Conservation (phyloP, 495 filamentous ascomycete genomes). For the Parathielavia appendiculata region DNA sequence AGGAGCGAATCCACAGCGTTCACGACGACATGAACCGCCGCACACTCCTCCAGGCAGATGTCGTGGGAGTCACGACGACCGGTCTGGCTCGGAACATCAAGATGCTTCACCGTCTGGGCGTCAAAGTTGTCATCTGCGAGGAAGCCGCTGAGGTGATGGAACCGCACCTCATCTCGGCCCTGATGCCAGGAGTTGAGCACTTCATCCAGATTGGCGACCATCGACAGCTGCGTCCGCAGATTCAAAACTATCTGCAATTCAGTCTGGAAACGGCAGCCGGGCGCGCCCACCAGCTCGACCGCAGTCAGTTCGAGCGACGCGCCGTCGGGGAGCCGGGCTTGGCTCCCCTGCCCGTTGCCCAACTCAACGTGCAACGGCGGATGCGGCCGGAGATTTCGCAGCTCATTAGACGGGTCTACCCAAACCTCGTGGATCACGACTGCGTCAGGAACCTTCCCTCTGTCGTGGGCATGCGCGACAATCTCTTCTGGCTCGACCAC, state of each 20-base stretch:
- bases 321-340: conserved; percentile 21
- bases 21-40: conserved; percentile 48
- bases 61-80: conserved; percentile 74
- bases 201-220: conserved; percentile 75
- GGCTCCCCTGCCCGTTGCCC: conserved; percentile 32
- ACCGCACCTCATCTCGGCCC: conserved; percentile 59
- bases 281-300: conserved; percentile 22
- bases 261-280: conserved; percentile 24
- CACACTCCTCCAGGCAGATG: conserved; percentile 48
- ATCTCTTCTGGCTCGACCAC: conserved; percentile 75
- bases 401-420: conserved; percentile 62
- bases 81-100: conserved; percentile 63
- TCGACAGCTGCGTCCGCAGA: conserved; percentile 58
- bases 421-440: conserved; percentile 53
- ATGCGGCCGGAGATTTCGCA: conserved; percentile 61
- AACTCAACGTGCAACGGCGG: conserved; percentile 52
- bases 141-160: conserved; percentile 78
- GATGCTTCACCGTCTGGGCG: conserved; percentile 53
- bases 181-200: conserved; percentile 68
- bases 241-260: conserved; percentile 30
- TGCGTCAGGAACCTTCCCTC: conserved; percentile 51
- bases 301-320: conserved; percentile 32
- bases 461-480: conserved; percentile 58
- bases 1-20: conserved; percentile 31
- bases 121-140: conserved; percentile 70